A percentile compares a stretch with the other conserved stretches of the same genome.
phyloP scores from a whole-genome alignment of 192 early-diverging fungal species.

The Coemansia sp. region DNA sequence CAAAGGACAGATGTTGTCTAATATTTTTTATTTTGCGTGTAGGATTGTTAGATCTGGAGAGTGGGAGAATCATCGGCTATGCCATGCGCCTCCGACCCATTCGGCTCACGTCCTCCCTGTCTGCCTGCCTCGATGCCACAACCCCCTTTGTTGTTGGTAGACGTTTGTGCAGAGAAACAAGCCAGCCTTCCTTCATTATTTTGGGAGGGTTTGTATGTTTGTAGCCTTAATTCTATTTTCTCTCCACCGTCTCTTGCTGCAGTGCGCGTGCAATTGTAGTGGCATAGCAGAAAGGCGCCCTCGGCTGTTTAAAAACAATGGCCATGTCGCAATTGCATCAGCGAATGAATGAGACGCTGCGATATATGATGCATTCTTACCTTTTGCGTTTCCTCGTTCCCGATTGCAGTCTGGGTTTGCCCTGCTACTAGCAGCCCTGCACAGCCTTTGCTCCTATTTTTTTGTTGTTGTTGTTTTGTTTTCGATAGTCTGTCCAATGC shows the following conservation, averaged over 20 bases:
- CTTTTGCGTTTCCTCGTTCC: background rate
- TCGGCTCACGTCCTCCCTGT: background rate
- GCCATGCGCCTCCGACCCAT: background rate
- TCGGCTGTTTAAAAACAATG: background rate
- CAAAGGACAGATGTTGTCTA: background rate
- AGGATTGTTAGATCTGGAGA: slow-evolving; percentile 4
- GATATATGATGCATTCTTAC: background rate
- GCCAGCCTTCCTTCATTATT: background rate
- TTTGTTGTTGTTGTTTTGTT: background rate
- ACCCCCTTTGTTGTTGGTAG: background rate
- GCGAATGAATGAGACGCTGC: background rate
- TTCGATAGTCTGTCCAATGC: background rate
- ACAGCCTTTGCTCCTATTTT: background rate
- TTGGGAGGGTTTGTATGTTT: background rate
- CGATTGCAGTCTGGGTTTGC: background rate
- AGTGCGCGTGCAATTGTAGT: background rate
- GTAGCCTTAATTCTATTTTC: background rate
- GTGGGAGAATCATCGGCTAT: background rate
- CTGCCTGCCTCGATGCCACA: background rate
- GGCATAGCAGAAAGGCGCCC: background rate
- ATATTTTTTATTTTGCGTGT: background rate
- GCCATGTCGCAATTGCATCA: background rate
- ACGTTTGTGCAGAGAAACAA: background rate
- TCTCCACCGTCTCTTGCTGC: background rate
- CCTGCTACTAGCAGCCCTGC: too few species aligned